Evolutionary conservation across 495 filamentous ascomycete genomes (phyloP).

Genomic region (Penicillium ucsense): DNA sequence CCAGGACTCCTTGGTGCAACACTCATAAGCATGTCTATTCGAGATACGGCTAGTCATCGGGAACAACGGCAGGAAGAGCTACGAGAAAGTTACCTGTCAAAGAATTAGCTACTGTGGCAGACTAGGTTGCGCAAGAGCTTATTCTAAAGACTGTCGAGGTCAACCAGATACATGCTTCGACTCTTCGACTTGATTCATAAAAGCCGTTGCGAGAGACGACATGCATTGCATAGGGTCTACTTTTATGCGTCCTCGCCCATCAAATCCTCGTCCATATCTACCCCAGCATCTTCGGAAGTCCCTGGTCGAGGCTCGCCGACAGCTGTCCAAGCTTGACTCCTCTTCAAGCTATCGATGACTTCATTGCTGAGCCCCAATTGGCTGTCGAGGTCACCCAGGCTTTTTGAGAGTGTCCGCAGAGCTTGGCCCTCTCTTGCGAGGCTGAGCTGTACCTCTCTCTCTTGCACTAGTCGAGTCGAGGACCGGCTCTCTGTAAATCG

Average conservation of each 20-base stretch:
- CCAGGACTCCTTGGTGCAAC: too few relatives aligned
- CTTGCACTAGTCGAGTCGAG: conserved; percentile 23
- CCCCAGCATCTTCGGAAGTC: conserved; percentile 18
- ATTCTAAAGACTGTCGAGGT: too few relatives aligned
- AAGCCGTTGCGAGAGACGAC: too few relatives aligned
- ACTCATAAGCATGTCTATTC: too few relatives aligned
- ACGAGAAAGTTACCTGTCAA: too few relatives aligned
- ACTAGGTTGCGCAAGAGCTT: too few relatives aligned
- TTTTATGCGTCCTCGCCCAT: conserved; percentile 39
- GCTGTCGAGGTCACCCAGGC: conserved; percentile 42
- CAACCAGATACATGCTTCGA: too few relatives aligned
- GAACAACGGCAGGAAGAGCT: too few relatives aligned
- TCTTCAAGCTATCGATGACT: conserved; percentile 31
- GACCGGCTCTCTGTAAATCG: conserved; percentile 19
- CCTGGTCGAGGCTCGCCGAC: conserved; percentile 1
- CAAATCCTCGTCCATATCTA: conserved; percentile 56
- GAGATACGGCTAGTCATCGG: too few relatives aligned
- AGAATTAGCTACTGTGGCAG: too few relatives aligned
- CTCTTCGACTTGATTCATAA: too few relatives aligned
- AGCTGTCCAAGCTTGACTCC: conserved; percentile 12
- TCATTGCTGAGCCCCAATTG: conserved; percentile 51
- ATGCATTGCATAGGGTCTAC: too few relatives aligned
- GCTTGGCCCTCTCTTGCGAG: conserved; percentile 26
- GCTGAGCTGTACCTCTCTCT: conserved; percentile 28
- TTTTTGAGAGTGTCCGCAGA: conserved; percentile 28